A percentile compares a stretch with the other conserved stretches of the same genome.
Evolutionary conservation across 257 asterid species (phyloP).

Genomic region (Nicotiana undulata): DNA sequence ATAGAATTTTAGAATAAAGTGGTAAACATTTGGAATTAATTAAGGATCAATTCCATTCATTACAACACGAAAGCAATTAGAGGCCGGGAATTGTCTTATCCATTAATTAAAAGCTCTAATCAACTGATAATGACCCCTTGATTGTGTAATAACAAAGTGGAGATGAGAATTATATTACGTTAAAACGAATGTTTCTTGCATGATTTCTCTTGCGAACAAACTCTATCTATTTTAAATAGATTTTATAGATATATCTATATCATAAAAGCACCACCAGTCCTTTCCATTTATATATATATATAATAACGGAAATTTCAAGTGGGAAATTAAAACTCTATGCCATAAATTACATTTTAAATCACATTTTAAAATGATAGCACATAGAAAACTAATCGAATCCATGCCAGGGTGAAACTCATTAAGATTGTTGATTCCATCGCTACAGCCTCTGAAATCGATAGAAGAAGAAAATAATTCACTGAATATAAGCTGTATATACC

Average conservation of each 20-base stretch:
- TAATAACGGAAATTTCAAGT: no score
- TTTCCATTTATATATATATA: background rate
- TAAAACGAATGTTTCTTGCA: background rate
- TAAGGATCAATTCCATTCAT: conserved; percentile 34
- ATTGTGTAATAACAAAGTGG: conserved; percentile 9
- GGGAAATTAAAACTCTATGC: no score
- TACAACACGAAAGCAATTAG: background rate
- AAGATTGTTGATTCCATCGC: no score
- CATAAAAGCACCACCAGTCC: background rate
- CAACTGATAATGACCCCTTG: conserved; percentile 16
- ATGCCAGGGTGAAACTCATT: no score
- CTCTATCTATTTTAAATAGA: background rate
- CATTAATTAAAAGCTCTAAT: conserved; percentile 16
- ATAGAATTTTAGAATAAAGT: conserved; percentile 40
- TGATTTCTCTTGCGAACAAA: background rate
- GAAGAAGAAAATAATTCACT: no score
- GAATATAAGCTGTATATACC: no score
- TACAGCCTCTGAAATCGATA: no score
- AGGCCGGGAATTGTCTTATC: background rate
- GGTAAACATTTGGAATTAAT: conserved; percentile 23
- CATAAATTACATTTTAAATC: no score
- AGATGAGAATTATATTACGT: conserved; percentile 7
- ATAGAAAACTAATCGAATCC: no score
- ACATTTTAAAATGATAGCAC: no score
- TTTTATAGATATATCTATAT: background rate